These are phyloP conservation scores for Amborella trichopoda DNA, from an alignment of 164 flowering plant genomes.

Conservation along the genomic window DNA sequence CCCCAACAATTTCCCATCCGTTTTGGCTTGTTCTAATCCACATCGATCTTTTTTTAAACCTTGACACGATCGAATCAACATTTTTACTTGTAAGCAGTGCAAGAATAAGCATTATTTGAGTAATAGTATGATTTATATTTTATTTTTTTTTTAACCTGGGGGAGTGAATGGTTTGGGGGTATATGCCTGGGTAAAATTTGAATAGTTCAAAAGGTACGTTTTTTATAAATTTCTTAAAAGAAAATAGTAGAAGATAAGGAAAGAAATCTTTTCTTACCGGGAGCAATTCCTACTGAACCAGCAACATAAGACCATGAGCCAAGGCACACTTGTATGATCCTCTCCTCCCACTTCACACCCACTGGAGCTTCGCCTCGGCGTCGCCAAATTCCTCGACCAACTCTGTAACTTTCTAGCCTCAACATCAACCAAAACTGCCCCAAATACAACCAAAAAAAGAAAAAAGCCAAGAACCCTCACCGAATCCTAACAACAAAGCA, in stretches of 20 bases:
- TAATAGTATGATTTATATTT: too few relatives aligned
- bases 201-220: neutral
- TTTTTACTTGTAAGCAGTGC: too few relatives aligned
- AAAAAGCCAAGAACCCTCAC: conserved; percentile 16
- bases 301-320: conserved; percentile 92
- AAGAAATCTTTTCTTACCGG: conserved; percentile 44
- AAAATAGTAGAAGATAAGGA: neutral
- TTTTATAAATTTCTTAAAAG: neutral
- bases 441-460: neutral
- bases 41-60: too few relatives aligned
- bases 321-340: conserved; percentile 72
- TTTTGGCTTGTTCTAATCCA: too few relatives aligned
- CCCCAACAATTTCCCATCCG: too few relatives aligned
- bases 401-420: conserved; percentile 22
- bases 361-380: conserved; percentile 75
- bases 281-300: conserved; percentile 75
- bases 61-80: too few relatives aligned
- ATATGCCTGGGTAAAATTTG: neutral
- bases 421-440: neutral
- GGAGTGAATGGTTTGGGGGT: neutral
- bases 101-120: too few relatives aligned
- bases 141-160: neutral
- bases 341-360: conserved; percentile 62
- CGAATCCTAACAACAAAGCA: conserved; percentile 78
- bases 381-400: conserved; percentile 86